A percentile compares a stretch with the other conserved stretches of the same genome.
phyloP scores from a whole-genome alignment of 192 early-diverging fungal genomes.

The Fimicolochytrium jonesii region DNA sequence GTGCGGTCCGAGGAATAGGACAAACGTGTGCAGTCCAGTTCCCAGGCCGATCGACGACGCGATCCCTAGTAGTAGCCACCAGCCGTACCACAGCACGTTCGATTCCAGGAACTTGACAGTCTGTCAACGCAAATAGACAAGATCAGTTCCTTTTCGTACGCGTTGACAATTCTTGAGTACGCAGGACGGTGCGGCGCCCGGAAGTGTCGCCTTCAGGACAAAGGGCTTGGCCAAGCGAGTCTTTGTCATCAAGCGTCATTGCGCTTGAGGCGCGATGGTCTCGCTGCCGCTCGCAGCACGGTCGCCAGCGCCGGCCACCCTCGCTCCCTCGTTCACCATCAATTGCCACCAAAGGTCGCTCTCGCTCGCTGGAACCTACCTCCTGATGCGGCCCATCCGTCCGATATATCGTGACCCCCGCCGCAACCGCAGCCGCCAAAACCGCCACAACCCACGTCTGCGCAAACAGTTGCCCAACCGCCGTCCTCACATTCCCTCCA shows the following conservation, averaged over 20 bases:
- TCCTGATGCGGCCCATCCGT: constrained; percentile 57
- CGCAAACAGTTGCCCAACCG: neutral
- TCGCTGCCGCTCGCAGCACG: no score
- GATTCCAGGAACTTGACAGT: constrained; percentile 43
- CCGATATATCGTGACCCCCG: constrained; percentile 35
- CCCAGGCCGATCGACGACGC: constrained; percentile 90
- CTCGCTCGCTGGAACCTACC: no score
- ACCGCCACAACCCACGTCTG: constrained; percentile 11
- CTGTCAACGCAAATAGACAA: constrained; percentile 1
- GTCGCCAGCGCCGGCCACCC: no score
- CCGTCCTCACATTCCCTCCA: neutral
- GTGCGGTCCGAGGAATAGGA: constrained; percentile 88
- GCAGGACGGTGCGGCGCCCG: no score
- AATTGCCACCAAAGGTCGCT: no score
- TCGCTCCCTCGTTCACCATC: no score
- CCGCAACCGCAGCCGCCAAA: constrained; percentile 1
- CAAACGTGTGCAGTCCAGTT: constrained; percentile 91
- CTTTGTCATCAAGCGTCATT: no score
- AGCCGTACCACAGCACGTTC: constrained; percentile 75
- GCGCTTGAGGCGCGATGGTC: no score
- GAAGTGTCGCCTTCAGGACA: constrained; percentile 6
- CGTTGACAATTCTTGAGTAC: neutral
- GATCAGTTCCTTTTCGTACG: neutral
- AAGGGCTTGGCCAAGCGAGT: no score
- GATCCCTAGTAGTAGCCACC: constrained; percentile 84